phyloP scores from a whole-genome alignment of 176 grass and related monocot genomes.

The Oryza glaberrima region DNA sequence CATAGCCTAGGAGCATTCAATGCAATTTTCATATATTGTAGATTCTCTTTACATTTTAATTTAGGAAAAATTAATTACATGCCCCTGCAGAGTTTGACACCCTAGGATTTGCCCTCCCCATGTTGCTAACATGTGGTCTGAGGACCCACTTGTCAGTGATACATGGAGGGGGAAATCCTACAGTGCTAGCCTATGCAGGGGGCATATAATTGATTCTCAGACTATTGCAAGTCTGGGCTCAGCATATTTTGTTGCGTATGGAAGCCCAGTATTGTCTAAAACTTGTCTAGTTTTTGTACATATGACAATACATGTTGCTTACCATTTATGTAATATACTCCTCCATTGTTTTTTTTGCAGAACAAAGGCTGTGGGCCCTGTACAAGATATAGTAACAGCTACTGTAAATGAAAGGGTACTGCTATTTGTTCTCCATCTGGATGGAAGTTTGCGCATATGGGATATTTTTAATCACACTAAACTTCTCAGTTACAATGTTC shows the following conservation, averaged over 20 bases:
- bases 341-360: conserved; percentile 54
- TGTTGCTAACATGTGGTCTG: background rate
- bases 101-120: background rate
- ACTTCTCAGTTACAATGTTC: conserved; percentile 66
- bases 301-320: conserved; percentile 7
- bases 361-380: conserved; percentile 71
- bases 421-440: conserved; percentile 81
- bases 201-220: conserved; percentile 1
- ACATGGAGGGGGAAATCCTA: background rate
- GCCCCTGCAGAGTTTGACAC: background rate
- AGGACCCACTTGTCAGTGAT: background rate
- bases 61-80: background rate
- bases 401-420: conserved; percentile 68
- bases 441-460: conserved; percentile 86
- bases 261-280: conserved; percentile 3
- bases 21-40: conserved; percentile 16
- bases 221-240: background rate
- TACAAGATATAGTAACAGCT: conserved; percentile 82
- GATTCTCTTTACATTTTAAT: conserved; percentile 17
- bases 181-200: background rate
- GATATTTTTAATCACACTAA: conserved; percentile 70
- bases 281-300: conserved; percentile 32
- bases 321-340: conserved; percentile 7
- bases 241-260: conserved; percentile 17
- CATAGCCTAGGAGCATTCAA: conserved; percentile 13